A percentile compares a stretch with the other conserved stretches of the same genome.
Conservation (phyloP, 2,329 filamentous ascomycete species). For the Orbilia quercus region DNA sequence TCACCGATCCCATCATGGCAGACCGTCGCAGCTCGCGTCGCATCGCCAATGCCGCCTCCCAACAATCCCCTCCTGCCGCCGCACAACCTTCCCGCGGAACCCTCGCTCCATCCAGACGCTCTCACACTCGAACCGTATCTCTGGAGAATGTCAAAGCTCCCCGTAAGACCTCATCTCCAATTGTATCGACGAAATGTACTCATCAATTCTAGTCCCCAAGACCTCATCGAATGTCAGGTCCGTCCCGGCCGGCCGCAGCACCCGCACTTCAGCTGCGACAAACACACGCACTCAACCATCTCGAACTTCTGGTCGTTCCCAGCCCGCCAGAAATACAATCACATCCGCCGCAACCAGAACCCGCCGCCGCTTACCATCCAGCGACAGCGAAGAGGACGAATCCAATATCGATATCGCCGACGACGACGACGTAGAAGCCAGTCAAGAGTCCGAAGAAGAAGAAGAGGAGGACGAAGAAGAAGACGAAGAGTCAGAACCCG, state of each 20-base stretch:
- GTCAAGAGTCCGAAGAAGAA: conserved; percentile 65
- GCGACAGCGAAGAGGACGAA: conserved; percentile 56
- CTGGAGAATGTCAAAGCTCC: conserved; percentile 27
- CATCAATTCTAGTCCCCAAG: conserved; percentile 23
- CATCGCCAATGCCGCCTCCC: conserved; percentile 43
- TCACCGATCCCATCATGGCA: conserved; percentile 33
- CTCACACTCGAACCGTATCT: conserved; percentile 45
- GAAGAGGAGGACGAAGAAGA: conserved; percentile 67
- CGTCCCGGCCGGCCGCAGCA: conserved; percentile 43
- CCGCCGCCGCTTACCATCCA: conserved; percentile 46
- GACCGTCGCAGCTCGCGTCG: conserved; percentile 55
- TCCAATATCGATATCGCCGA: conserved; percentile 61
- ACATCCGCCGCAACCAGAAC: conserved; percentile 31
- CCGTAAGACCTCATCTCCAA: conserved; percentile 13
- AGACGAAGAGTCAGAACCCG: conserved; percentile 42
- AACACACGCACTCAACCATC: conserved; percentile 51
- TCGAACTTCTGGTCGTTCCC: conserved; percentile 46
- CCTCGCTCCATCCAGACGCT: conserved; percentile 36
- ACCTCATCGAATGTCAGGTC: conserved; percentile 43
- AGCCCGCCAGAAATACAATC: conserved; percentile 31
- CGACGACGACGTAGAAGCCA: conserved; percentile 62
- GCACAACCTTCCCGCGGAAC: conserved; percentile 34
- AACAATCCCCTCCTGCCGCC: conserved; percentile 31
- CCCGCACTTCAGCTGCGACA: conserved; percentile 44
- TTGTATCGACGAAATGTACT: neutral